Evolutionary conservation across 163 green algal species (phyloP).

Genomic region (Prototheca wickerhamii): DNA sequence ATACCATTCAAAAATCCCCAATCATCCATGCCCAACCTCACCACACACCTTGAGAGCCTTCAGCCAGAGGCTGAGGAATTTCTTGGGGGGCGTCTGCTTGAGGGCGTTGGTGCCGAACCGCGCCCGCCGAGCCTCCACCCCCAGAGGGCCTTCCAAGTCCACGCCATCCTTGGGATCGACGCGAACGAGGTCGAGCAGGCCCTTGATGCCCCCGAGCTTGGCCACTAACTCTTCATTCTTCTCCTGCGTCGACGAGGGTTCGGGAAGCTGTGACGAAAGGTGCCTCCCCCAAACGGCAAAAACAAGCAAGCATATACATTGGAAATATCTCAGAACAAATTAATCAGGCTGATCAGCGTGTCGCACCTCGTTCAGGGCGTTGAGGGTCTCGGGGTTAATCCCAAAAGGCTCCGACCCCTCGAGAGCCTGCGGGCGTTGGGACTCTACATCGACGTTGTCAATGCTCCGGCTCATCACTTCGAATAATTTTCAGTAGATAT

Average conservation of each 20-base stretch:
- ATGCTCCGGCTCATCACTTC: background rate
- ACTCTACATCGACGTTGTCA: background rate
- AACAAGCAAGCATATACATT: background rate
- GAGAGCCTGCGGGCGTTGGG: background rate
- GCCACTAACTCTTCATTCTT: conserved; percentile 49
- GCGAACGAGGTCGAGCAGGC: conserved; percentile 43
- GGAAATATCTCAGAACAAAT: background rate
- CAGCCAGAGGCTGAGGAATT: conserved; percentile 66
- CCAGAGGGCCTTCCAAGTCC: conserved; percentile 1
- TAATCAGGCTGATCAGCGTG: background rate
- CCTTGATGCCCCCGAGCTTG: conserved; percentile 43
- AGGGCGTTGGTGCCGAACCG: conserved; percentile 72
- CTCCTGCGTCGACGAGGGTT: conserved; percentile 33
- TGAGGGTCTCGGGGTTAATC: background rate
- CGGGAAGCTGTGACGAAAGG: background rate
- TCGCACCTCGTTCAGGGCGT: conserved; percentile 4
- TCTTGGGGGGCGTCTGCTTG: conserved; percentile 55
- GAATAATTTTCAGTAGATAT: too few species aligned
- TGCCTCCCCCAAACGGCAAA: background rate
- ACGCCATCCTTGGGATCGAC: conserved; percentile 9
- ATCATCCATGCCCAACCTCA: background rate
- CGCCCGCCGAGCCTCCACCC: conserved; percentile 28
- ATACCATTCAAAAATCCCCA: background rate
- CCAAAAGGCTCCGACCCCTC: background rate
- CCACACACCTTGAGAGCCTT: background rate